Evolutionary conservation across 208 protist genomes (phyloP).

Genomic region (Porcisia hertigi): DNA sequence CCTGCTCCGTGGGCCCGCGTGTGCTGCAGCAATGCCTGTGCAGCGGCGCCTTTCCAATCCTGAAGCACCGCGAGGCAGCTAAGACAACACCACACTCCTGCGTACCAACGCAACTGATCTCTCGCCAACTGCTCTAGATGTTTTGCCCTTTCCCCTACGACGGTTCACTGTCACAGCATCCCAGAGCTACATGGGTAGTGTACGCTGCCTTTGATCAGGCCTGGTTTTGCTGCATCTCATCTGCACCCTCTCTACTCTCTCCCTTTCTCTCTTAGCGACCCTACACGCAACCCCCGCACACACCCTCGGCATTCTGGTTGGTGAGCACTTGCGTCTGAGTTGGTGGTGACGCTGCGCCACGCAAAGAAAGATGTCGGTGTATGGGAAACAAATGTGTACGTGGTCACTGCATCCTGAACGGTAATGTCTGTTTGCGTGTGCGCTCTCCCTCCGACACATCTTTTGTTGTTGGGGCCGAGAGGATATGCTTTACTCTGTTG

Average conservation of each 20-base stretch:
- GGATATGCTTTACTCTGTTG: too few relatives aligned
- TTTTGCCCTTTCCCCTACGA: background rate
- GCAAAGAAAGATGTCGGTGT: background rate
- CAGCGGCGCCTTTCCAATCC: conserved; percentile 16
- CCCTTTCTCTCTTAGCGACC: background rate
- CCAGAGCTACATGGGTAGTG: too few relatives aligned
- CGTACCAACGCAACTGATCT: conserved; percentile 28
- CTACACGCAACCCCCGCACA: background rate
- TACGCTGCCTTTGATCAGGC: too few relatives aligned
- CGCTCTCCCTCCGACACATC: background rate
- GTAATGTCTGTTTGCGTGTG: background rate
- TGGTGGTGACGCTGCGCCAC: background rate
- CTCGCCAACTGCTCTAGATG: conserved; percentile 6
- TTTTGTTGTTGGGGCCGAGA: background rate
- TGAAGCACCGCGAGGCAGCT: conserved; percentile 30
- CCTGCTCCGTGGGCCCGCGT: conserved; percentile 12
- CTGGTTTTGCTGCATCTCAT: background rate
- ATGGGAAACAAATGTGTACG: background rate
- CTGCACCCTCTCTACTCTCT: background rate
- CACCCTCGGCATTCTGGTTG: background rate
- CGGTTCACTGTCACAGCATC: too few relatives aligned
- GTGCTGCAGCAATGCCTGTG: conserved; percentile 34
- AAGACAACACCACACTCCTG: conserved; percentile 15
- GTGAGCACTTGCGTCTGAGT: background rate
- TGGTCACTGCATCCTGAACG: background rate